Evolutionary conservation across 2,329 filamentous ascomycete species (phyloP), one percentile per base, ranked within the genome.

Genomic region (Arachnopeziza araneosa): DNA sequence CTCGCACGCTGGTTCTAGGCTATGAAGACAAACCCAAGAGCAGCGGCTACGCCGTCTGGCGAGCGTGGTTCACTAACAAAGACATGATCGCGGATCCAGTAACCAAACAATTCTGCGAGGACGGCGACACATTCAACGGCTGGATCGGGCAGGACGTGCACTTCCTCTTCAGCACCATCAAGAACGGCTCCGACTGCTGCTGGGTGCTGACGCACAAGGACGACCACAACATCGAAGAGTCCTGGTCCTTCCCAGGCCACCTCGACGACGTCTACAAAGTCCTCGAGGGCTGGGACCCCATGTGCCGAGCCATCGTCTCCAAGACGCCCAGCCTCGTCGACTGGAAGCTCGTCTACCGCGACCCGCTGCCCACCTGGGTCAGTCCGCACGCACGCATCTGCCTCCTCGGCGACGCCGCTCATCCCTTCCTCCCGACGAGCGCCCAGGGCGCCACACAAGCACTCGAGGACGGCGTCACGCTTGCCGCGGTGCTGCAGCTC

Each of bases 371-470:
- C 50, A 56, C 66, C 70, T 69, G 75, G 71, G 23, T 69, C 68
- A 49, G 68, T 62, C 32, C 63, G 71, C 22, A 71, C 64, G 44
- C 66, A 10, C 56, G 66, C 17, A 67, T 71, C 26, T 62, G 57
- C 52, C 73, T 89, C 0, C 70, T 90, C 17, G 87, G 87, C 7
- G 86, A 90, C 66, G 85, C 87, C 4, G 85, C 79, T 1, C 86
- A 89, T 68, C 85, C 86, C 1, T 86, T 86, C 80, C 82, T 88
- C 79, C 85, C 86, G 1, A 81, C 88, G 63, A 85, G 88, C 69
- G 85, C 82, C 55, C 86, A 89, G 69, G 86, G 86, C 3, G 85
- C 85, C 5, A 75, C 73, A 26, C 73, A 73, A 66, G 75, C 74
- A 1, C 69, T 76, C 21, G 75, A 77, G 61, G 75, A 77, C 61